Evolutionary conservation across 2,329 filamentous ascomycete genomes (phyloP).

Genomic region (Alternaria atra): DNA sequence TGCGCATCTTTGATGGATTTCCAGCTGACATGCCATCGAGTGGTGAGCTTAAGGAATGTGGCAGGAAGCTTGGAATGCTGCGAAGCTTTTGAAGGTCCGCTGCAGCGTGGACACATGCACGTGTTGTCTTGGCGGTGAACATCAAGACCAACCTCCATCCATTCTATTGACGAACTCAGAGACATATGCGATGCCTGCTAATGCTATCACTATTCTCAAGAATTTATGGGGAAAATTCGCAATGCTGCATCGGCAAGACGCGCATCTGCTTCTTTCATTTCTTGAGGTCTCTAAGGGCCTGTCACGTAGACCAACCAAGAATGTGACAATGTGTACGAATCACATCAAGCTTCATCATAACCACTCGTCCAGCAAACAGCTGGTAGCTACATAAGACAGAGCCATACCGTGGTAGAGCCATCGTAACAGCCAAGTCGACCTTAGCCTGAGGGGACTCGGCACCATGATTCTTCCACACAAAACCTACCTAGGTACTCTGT

Average conservation of each 20-base stretch:
- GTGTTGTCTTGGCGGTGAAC: neutral
- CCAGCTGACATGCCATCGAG: neutral
- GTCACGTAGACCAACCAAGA: neutral
- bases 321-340: neutral
- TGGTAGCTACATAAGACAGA: neutral
- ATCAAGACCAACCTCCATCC: neutral
- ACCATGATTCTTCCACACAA: neutral
- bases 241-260: neutral
- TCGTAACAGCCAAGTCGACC: neutral
- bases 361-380: neutral
- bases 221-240: neutral
- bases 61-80: neutral
- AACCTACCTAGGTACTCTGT: neutral
- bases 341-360: neutral
- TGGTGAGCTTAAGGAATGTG: neutral
- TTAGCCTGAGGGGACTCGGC: neutral
- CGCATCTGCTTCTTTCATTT: neutral
- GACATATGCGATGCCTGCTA: neutral
- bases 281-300: neutral
- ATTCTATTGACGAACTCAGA: neutral
- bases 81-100: neutral
- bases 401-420: neutral
- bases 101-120: neutral
- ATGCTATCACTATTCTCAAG: neutral
- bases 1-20: neutral